Conservation (phyloP, 2,329 filamentous ascomycete species). For the Alternaria arborescens region DNA sequence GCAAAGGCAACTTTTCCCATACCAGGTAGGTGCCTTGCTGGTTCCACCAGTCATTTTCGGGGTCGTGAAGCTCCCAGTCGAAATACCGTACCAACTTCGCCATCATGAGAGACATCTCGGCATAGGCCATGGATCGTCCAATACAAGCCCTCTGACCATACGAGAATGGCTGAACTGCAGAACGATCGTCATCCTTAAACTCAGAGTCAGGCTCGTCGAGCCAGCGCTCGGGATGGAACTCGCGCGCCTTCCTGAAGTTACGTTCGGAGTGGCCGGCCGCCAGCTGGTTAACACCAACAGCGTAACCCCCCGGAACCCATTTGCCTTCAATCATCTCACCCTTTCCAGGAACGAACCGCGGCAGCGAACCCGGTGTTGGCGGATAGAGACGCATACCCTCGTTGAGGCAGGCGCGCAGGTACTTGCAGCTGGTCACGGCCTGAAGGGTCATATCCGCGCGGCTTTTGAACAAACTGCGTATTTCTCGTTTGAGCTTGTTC, state of each 20-base stretch:
- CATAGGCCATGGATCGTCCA: constrained; percentile 10
- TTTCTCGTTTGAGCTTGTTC: constrained; percentile 22
- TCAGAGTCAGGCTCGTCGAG: constrained; percentile 7
- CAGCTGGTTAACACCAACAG: constrained; percentile 27
- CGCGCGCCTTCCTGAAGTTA: constrained; percentile 30
- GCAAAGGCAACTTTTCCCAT: constrained; percentile 14
- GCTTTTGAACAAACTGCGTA: constrained; percentile 12
- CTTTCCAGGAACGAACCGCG: constrained; percentile 23
- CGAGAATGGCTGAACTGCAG: constrained; percentile 37
- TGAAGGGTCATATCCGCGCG: constrained; percentile 22
- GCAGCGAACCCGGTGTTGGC: constrained; percentile 22
- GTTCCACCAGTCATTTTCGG: constrained; percentile 6
- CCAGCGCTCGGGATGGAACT: constrained; percentile 21
- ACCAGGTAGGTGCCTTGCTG: constrained; percentile 11
- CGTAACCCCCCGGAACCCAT: constrained; percentile 28
- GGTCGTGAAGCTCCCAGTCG: constrained; percentile 5
- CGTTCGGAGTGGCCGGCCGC: constrained; percentile 22
- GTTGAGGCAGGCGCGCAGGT: constrained; percentile 27
- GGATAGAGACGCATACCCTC: constrained; percentile 28
- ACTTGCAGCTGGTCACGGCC: constrained; percentile 11
- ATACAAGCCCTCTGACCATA: constrained; percentile 22
- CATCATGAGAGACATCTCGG: not conserved
- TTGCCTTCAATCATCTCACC: constrained; percentile 26
- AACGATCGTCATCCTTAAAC: constrained; percentile 39
- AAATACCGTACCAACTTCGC: constrained; percentile 8